phyloP scores from a whole-genome alignment of 106 monocot species.

The Phalaenopsis aphrodite region DNA sequence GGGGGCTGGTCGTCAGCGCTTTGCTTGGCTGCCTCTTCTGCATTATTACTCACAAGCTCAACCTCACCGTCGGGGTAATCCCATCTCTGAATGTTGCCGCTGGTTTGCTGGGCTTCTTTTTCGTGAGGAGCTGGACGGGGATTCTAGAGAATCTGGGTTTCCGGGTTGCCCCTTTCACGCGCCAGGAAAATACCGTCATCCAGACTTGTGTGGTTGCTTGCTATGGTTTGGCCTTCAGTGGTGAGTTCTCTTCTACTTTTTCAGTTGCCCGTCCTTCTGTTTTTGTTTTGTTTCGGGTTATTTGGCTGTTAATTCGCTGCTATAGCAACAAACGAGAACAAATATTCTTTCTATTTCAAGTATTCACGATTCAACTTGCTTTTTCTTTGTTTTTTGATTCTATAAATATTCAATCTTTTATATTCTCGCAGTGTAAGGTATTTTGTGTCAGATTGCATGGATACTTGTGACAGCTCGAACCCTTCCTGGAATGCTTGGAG shows the following conservation, averaged over 20 bases:
- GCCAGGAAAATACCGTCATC: constrained; percentile 94
- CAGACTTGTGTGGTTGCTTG: constrained; percentile 99
- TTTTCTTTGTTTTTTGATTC: background rate
- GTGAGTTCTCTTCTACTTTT: constrained; percentile 21
- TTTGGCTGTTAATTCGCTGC: background rate
- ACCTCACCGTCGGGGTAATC: constrained; percentile 90
- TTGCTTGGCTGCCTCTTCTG: constrained; percentile 81
- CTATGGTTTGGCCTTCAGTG: constrained; percentile 88
- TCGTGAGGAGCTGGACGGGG: constrained; percentile 74
- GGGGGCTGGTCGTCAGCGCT: constrained; percentile 68
- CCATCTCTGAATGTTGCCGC: constrained; percentile 95
- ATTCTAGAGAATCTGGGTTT: constrained; percentile 45
- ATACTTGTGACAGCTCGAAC: background rate
- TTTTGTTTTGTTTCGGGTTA: background rate
- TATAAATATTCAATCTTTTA: background rate
- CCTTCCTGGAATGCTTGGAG: background rate
- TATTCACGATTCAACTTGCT: background rate
- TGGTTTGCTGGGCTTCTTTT: constrained; percentile 81
- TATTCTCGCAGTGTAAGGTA: background rate
- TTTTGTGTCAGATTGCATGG: background rate
- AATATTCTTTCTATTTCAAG: background rate
- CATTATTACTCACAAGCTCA: constrained; percentile 94
- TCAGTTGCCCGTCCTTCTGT: background rate
- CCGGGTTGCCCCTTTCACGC: constrained; percentile 50
- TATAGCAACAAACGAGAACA: background rate